Conservation (phyloP, 2,329 filamentous ascomycete species). For the Mycogone perniciosa region DNA sequence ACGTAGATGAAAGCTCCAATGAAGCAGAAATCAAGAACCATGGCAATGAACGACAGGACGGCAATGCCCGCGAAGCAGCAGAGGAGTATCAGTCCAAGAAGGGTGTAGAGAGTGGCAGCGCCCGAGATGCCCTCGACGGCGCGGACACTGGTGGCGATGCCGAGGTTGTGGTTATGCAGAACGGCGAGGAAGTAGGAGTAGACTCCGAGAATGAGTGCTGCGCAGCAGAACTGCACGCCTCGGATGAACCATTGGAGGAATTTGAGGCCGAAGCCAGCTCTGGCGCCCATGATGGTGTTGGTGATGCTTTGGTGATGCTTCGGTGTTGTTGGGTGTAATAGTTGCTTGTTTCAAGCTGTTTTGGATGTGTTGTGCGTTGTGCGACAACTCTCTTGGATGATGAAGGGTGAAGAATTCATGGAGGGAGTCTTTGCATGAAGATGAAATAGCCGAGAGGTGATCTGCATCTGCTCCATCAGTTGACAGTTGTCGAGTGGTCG, state of each 20-base stretch:
- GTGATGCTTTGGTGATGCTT: not conserved
- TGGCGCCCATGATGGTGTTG: constrained; percentile 24
- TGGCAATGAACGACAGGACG: constrained; percentile 65
- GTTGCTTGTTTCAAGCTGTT: not conserved
- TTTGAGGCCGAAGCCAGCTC: constrained; percentile 53
- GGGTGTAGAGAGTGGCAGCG: constrained; percentile 65
- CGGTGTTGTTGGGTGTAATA: no score
- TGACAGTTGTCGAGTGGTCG: no score
- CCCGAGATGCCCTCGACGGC: constrained; percentile 77
- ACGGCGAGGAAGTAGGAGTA: constrained; percentile 81
- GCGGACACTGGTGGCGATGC: constrained; percentile 58
- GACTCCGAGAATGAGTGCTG: constrained; percentile 67
- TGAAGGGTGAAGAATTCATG: no score
- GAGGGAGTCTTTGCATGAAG: no score
- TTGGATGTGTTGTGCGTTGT: not conserved
- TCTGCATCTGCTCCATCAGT: no score
- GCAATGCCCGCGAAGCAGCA: constrained; percentile 72
- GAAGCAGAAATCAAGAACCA: constrained; percentile 73
- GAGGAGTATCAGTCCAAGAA: constrained; percentile 65
- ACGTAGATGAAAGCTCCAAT: constrained; percentile 74
- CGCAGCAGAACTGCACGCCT: constrained; percentile 64
- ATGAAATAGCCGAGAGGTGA: no score
- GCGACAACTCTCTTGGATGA: no score
- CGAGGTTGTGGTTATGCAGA: constrained; percentile 56
- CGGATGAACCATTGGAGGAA: constrained; percentile 65